Evolutionary conservation across 352 stramenopile species (phyloP), one percentile per base, ranked within the genome.

Genomic region (Pelagophyceae sp.): DNA sequence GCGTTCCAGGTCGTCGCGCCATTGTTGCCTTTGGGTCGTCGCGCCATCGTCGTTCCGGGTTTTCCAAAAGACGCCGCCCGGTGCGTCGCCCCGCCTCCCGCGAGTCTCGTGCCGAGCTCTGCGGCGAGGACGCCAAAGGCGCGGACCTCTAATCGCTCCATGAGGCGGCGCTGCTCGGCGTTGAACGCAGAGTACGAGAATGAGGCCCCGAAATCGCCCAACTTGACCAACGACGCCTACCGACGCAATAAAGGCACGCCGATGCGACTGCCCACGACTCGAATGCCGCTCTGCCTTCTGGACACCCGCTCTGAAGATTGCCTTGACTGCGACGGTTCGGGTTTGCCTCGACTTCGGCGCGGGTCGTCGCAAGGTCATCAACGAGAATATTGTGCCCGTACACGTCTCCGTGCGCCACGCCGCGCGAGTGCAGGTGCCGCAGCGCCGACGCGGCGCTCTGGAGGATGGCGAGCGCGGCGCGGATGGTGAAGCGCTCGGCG

Each of bases 381-480:
- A 74, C 67, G 37, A 74, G 67, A 2, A 31, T 74, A 37, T 74
- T 74, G 67, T 74, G 67, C 15, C 35, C 33, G 38, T 74, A 74
- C 19, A 74, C 67, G 67, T 74, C 67, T 33, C 67, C 67, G 67
- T 74, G 67, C 15, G 35, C 33, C 2, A 74, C 67, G 67, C 67
- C 2, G 20, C 27, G 2, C 2, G 5, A 6, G 38, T 74, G 67
- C 2, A 74, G 67, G 38, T 58, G 31, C 15, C 5, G 5, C 0
- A 74, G 33, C 2, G 67, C 67, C 5, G 6, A 1, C 15, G 67
- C 31, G 17, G 58, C 23, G 38, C 2, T 3, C 15, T 11, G 6
- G 20, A 31, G 5, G 67, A 74, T 23, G 0, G 0, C 35, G 2
- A 74, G 25, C 0, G 38, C 33, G 33, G 58, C 51, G 33, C 17